Evolutionary conservation across 148 eudicot genomes (phyloP).

Genomic region (Fagopyrum tataricum): DNA sequence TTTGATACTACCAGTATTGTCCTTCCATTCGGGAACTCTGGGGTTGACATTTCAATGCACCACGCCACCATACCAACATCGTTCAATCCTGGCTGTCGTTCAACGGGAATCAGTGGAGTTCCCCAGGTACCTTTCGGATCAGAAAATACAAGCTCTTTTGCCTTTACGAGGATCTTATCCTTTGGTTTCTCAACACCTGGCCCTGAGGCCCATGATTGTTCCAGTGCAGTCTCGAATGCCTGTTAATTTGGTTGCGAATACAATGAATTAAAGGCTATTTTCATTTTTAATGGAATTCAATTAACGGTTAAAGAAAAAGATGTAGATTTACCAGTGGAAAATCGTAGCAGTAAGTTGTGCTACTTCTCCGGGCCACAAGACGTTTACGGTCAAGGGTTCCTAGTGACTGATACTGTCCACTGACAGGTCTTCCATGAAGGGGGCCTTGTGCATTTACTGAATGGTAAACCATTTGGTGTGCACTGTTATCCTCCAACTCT

Average conservation of each 20-base stretch:
- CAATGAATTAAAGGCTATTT: neutral
- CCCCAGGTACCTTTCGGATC: slow-evolving; percentile 72
- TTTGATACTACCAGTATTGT: slow-evolving; percentile 71
- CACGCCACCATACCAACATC: slow-evolving; percentile 98
- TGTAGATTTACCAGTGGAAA: slow-evolving; percentile 66
- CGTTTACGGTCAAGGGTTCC: slow-evolving; percentile 74
- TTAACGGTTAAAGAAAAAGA: neutral
- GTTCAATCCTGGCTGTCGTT: slow-evolving; percentile 65
- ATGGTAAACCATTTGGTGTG: slow-evolving; percentile 54
- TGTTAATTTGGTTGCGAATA: slow-evolving; percentile 21
- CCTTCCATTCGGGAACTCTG: slow-evolving; percentile 89
- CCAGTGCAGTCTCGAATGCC: slow-evolving; percentile 84
- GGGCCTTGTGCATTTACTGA: slow-evolving; percentile 46
- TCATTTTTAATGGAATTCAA: neutral
- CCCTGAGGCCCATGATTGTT: slow-evolving; percentile 59
- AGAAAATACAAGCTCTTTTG: slow-evolving; percentile 66
- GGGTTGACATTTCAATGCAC: slow-evolving; percentile 88
- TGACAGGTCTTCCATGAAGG: slow-evolving; percentile 69
- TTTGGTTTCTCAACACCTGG: slow-evolving; percentile 32
- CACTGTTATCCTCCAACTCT: slow-evolving; percentile 65
- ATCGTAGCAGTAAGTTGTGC: slow-evolving; percentile 97
- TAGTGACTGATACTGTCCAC: slow-evolving; percentile 60
- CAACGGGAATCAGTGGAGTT: slow-evolving; percentile 52
- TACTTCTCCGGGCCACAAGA: slow-evolving; percentile 81
- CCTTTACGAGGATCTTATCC: slow-evolving; percentile 46